phyloP scores from a whole-genome alignment of 371 early-diverging fungal genomes.

The Nematocida ausubeli region DNA sequence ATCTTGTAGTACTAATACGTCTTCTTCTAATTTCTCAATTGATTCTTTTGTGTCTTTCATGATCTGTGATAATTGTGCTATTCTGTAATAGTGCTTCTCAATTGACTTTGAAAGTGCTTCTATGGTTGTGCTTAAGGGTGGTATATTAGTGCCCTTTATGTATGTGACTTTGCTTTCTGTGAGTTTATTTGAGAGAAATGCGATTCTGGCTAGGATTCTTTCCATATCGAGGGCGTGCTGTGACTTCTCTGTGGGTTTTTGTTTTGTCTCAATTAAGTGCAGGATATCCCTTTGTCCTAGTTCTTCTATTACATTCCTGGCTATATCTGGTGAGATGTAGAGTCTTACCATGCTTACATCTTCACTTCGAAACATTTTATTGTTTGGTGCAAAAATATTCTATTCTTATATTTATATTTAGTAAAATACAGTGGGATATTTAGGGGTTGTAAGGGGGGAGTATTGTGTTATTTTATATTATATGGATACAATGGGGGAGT shows the following conservation, averaged over 20 bases:
- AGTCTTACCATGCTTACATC: conserved; percentile 60
- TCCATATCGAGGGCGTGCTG: conserved; percentile 46
- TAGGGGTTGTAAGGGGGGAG: background rate
- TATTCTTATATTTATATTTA: too few relatives aligned
- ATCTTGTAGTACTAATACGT: conserved; percentile 63
- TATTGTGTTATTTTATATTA: background rate
- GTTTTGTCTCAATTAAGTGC: conserved; percentile 51
- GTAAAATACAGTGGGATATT: background rate
- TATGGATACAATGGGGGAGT: too few relatives aligned
- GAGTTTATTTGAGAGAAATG: conserved; percentile 57
- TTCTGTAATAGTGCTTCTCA: conserved; percentile 61
- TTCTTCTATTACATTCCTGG: conserved; percentile 59
- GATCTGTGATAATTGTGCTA: conserved; percentile 60
- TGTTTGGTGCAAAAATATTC: conserved; percentile 7
- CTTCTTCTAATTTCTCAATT: conserved; percentile 53
- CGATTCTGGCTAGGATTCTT: conserved; percentile 57
- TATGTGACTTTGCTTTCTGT: conserved; percentile 44
- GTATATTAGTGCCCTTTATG: conserved; percentile 37
- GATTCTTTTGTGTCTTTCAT: conserved; percentile 55
- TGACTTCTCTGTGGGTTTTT: conserved; percentile 33
- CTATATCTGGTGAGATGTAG: conserved; percentile 64
- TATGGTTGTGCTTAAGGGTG: conserved; percentile 16
- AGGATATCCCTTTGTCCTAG: conserved; percentile 60
- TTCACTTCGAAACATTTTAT: conserved; percentile 65
- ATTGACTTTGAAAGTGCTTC: conserved; percentile 56